Conservation (phyloP, 1,139 yeast species). For the Arxiozyma heterogenica region DNA sequence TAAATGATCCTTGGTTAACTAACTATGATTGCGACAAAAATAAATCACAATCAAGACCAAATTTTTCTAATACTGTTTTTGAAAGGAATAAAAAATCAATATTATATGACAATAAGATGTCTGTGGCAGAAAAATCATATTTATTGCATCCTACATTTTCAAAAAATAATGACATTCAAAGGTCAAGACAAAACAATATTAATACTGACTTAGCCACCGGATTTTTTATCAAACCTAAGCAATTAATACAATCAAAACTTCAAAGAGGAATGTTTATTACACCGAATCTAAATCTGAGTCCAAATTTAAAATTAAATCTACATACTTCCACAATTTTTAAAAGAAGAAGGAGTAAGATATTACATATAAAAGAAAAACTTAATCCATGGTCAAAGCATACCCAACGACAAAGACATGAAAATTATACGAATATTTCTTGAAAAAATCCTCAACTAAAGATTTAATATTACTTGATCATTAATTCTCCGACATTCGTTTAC, state of each 20-base stretch:
- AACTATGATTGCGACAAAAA: conserved; percentile 11
- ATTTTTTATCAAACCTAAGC: background rate
- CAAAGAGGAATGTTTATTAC: background rate
- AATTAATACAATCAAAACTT: background rate
- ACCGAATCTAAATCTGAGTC: background rate
- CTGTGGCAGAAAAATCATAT: background rate
- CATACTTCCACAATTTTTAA: background rate
- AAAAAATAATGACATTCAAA: conserved; percentile 3
- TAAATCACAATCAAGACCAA: background rate
- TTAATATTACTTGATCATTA: too few species aligned
- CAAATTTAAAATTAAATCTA: background rate
- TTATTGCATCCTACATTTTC: conserved; percentile 3
- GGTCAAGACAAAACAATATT: conserved; percentile 1
- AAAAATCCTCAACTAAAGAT: too few species aligned
- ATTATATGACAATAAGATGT: background rate
- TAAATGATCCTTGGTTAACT: conserved; percentile 67
- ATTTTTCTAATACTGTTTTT: too few species aligned
- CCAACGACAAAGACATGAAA: background rate
- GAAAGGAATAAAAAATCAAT: conserved; percentile 2
- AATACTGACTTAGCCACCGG: conserved; percentile 1
- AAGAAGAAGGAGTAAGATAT: conserved; percentile 1
- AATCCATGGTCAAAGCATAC: background rate
- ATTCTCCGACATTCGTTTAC: too few species aligned
- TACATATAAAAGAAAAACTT: background rate
- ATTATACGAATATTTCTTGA: background rate